Evolutionary conservation across 1,284 basidiomycete genomes (phyloP).

Genomic region (Sporisorium graminicola): DNA sequence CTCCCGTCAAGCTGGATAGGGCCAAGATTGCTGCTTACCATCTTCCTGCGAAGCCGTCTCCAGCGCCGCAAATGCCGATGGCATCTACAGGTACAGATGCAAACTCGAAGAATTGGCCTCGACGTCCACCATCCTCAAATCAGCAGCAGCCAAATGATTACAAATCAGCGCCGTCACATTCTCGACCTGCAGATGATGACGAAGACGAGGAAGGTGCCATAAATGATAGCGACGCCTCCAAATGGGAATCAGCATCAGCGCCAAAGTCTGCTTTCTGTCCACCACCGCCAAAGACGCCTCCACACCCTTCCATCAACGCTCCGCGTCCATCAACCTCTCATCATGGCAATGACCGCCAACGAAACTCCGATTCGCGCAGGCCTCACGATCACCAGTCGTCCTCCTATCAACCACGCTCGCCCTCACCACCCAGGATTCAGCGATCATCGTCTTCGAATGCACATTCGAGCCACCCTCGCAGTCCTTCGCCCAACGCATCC

Average conservation of each 20-base stretch:
- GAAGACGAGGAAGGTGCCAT: conserved; percentile 54
- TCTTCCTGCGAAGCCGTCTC: background rate
- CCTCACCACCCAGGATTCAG: conserved; percentile 12
- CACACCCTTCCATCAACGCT: conserved; percentile 8
- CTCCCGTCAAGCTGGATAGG: conserved; percentile 20
- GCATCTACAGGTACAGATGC: background rate
- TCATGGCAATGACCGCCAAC: conserved; percentile 13
- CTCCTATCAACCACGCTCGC: conserved; percentile 26
- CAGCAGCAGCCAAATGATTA: background rate
- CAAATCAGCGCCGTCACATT: background rate
- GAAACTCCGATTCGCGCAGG: background rate
- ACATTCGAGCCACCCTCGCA: conserved; percentile 13
- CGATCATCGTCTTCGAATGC: background rate
- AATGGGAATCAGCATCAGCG: background rate
- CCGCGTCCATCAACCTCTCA: background rate
- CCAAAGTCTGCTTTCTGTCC: conserved; percentile 4
- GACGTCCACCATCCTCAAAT: conserved; percentile 1
- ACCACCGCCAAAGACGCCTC: conserved; percentile 34
- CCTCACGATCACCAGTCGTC: background rate
- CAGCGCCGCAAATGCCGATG: background rate
- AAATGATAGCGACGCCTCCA: conserved; percentile 9
- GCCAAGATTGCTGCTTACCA: conserved; percentile 4
- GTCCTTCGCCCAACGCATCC: conserved; percentile 28
- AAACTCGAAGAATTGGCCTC: background rate
- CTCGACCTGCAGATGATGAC: conserved; percentile 19